Percentiles rank a stretch among this genome's conserved stretches.
phyloP scores from a whole-genome alignment of 108 stramenopile species.

The Fistulifera pelliculosa region DNA sequence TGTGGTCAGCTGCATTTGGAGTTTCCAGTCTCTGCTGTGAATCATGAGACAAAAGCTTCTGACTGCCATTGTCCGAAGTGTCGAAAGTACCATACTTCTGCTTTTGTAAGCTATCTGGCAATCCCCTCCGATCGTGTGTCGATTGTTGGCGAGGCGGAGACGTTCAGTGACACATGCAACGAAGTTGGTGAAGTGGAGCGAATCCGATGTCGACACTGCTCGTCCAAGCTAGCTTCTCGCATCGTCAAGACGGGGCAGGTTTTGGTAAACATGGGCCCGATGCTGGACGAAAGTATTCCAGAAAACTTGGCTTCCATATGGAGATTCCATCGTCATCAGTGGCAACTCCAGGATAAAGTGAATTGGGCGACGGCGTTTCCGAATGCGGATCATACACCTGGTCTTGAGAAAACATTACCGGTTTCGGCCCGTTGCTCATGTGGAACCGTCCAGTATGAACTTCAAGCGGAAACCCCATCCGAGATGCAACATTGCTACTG shows the following conservation, averaged over 20 bases:
- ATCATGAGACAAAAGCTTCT: too few relatives aligned
- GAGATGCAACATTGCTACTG: slow-evolving; percentile 40
- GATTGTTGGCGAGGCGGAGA: background rate
- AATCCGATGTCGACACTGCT: slow-evolving; percentile 19
- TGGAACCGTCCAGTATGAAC: slow-evolving; percentile 17
- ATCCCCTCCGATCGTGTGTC: slow-evolving; percentile 2
- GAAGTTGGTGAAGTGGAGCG: slow-evolving; percentile 21
- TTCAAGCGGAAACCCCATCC: slow-evolving; percentile 6
- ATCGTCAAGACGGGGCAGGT: background rate
- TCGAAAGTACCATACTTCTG: slow-evolving; percentile 25
- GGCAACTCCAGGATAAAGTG: slow-evolving; percentile 5
- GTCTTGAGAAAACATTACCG: background rate
- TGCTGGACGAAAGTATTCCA: slow-evolving; percentile 12
- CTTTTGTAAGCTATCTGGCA: slow-evolving; percentile 18
- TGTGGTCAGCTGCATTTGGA: too few relatives aligned
- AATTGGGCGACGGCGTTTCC: slow-evolving; percentile 4
- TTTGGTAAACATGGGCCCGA: slow-evolving; percentile 14
- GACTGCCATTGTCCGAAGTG: slow-evolving; percentile 29
- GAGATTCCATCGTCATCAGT: slow-evolving; percentile 5
- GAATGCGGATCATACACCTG: background rate
- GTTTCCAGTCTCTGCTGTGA: too few relatives aligned
- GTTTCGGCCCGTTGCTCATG: slow-evolving; percentile 16
- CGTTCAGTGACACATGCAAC: slow-evolving; percentile 8
- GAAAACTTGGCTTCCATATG: background rate
- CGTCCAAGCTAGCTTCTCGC: slow-evolving; percentile 14